These are phyloP conservation scores for Alternaria solani DNA, from an alignment of 2,329 filamentous ascomycete genomes.

Conservation along the genomic window DNA sequence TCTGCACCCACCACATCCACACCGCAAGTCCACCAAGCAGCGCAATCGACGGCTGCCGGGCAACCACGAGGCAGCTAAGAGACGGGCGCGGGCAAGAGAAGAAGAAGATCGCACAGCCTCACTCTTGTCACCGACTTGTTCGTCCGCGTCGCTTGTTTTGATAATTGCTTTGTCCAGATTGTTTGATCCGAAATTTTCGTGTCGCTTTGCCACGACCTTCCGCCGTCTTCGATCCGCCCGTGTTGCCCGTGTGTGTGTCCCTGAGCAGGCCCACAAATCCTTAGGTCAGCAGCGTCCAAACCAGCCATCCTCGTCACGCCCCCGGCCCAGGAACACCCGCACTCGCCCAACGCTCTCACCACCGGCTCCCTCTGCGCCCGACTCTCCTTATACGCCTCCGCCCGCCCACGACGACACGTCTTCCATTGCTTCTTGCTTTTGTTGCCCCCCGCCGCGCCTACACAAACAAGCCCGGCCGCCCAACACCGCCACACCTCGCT, in stretches of 20 bases:
- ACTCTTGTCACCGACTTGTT: constrained; percentile 10
- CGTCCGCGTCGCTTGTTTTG: background rate
- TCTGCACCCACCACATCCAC: constrained; percentile 11
- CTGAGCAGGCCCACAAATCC: constrained; percentile 17
- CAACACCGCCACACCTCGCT: constrained; percentile 31
- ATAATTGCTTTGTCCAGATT: constrained; percentile 18
- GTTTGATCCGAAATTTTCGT: constrained; percentile 11
- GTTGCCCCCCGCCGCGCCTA: constrained; percentile 6
- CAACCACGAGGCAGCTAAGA: constrained; percentile 10
- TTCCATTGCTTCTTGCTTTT: constrained; percentile 16
- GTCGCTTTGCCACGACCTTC: constrained; percentile 31
- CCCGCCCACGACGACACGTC: background rate
- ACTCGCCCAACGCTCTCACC: constrained; percentile 13
- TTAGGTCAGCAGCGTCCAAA: constrained; percentile 24
- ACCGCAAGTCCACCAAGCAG: constrained; percentile 24
- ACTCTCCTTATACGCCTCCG: constrained; percentile 16
- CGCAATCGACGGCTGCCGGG: constrained; percentile 26
- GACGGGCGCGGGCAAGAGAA: background rate
- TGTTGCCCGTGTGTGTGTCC: constrained; percentile 4
- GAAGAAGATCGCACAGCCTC: constrained; percentile 21
- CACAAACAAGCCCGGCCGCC: constrained; percentile 29
- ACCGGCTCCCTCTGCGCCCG: constrained; percentile 12
- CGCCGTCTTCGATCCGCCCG: constrained; percentile 22
- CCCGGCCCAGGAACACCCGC: constrained; percentile 21
- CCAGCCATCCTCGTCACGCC: constrained; percentile 24